Conservation (phyloP, 2,329 filamentous ascomycete genomes). For the Phaeosphaeria sp. region DNA sequence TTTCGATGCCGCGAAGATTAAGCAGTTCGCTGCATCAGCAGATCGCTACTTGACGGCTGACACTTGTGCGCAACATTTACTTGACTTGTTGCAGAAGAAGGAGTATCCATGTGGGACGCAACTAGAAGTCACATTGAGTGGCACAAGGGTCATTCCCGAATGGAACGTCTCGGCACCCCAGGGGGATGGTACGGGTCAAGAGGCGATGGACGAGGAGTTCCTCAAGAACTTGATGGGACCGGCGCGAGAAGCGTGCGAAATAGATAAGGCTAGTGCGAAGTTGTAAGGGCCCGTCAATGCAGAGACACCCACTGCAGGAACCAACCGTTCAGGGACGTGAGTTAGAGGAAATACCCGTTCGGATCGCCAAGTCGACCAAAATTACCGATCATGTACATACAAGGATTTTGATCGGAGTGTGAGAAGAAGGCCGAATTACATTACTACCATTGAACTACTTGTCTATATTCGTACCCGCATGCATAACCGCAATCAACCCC, state of each 20-base stretch:
- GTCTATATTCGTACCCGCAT: neutral
- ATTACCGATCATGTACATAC: no score
- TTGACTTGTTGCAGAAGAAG: constrained; percentile 37
- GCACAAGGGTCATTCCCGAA: constrained; percentile 32
- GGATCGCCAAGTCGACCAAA: neutral
- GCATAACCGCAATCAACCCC: neutral
- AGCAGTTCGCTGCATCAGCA: constrained; percentile 27
- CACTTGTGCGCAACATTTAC: constrained; percentile 25
- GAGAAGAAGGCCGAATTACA: neutral
- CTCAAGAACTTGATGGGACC: constrained; percentile 28
- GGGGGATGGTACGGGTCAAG: constrained; percentile 28
- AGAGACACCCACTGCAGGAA: no score
- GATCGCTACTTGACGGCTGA: constrained; percentile 24
- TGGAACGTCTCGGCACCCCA: constrained; percentile 34
- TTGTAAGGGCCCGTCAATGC: constrained; percentile 6
- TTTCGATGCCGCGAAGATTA: constrained; percentile 26
- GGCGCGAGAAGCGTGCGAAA: constrained; percentile 23
- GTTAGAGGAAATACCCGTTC: neutral
- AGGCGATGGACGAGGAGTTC: constrained; percentile 17
- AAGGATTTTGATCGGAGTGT: no score
- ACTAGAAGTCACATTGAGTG: constrained; percentile 26
- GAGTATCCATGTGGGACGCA: constrained; percentile 35
- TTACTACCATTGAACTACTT: neutral
- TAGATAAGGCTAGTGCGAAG: constrained; percentile 19
- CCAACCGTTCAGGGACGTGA: neutral